Conservation (phyloP, 2,329 filamentous ascomycete species). For the Rutstroemia sp. region DNA sequence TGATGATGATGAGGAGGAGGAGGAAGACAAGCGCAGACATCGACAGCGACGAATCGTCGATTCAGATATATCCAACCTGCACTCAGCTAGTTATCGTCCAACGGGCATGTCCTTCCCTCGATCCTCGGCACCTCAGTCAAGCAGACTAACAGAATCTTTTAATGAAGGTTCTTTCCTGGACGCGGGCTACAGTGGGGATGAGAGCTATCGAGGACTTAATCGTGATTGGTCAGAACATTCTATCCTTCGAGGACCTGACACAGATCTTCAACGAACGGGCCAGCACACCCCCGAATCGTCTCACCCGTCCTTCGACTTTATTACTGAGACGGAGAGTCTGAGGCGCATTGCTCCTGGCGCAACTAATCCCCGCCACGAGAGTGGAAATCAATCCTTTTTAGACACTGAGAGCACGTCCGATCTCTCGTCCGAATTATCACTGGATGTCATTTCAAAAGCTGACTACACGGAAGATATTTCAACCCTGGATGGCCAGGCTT, state of each 20-base stretch:
- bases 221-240: conserved; percentile 49
- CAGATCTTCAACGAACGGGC: conserved; percentile 23
- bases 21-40: conserved; percentile 40
- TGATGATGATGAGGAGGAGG: conserved; percentile 25
- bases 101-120: conserved; percentile 13
- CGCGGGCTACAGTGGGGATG: conserved; percentile 51
- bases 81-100: conserved; percentile 20
- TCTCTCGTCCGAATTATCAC: conserved; percentile 56
- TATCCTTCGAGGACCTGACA: conserved; percentile 43
- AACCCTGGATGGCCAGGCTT: conserved; percentile 27
- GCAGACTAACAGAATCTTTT: conserved; percentile 66
- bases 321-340: conserved; percentile 47
- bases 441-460: conserved; percentile 35
- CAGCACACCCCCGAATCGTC: conserved; percentile 24
- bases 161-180: conserved; percentile 72
- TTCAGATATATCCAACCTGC: conserved; percentile 31
- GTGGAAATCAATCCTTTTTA: conserved; percentile 31
- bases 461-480: conserved; percentile 25
- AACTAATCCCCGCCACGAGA: conserved; percentile 16
- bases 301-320: conserved; percentile 46
- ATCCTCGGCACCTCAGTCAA: conserved; percentile 40
- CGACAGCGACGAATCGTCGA: conserved; percentile 40
- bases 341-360: conserved; percentile 17
- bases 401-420: conserved; percentile 37
- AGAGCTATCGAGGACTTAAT: conserved; percentile 31